These are phyloP conservation scores for Epichloe hybrida DNA, from an alignment of 2,329 filamentous ascomycete species.

Conservation along the genomic window DNA sequence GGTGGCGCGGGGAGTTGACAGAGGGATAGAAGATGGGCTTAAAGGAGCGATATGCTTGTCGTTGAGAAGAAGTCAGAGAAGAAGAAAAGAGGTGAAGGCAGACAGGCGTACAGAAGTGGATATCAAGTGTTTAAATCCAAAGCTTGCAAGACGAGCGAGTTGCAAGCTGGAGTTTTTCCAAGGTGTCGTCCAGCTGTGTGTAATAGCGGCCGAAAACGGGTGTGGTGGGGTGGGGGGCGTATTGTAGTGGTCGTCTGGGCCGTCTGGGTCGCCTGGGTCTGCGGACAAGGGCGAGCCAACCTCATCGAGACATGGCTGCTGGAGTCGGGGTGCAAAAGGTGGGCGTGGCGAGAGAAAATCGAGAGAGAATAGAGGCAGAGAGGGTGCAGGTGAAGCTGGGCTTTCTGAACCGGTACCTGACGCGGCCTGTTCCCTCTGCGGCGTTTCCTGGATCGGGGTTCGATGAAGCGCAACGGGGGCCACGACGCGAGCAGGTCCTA, in stretches of 20 bases:
- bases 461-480: constrained; percentile 2
- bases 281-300: constrained; percentile 26
- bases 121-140: constrained; percentile 4
- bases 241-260: neutral
- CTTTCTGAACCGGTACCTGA: constrained; percentile 7
- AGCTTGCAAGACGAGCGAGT: neutral
- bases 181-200: constrained; percentile 30
- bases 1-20: neutral
- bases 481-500: constrained; percentile 6
- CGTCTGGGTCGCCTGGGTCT: constrained; percentile 11
- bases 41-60: neutral
- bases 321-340: constrained; percentile 12
- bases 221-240: constrained; percentile 25
- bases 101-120: constrained; percentile 13
- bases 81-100: constrained; percentile 9
- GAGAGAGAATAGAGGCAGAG: neutral
- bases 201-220: constrained; percentile 15
- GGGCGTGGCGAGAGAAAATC: neutral
- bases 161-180: constrained; percentile 20
- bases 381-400: constrained; percentile 3
- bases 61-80: constrained; percentile 4
- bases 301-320: constrained; percentile 30
- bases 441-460: constrained; percentile 7
- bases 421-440: constrained; percentile 6
- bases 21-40: neutral